phyloP scores from a whole-genome alignment of 106 monocot species.

The Acorus calamus region DNA sequence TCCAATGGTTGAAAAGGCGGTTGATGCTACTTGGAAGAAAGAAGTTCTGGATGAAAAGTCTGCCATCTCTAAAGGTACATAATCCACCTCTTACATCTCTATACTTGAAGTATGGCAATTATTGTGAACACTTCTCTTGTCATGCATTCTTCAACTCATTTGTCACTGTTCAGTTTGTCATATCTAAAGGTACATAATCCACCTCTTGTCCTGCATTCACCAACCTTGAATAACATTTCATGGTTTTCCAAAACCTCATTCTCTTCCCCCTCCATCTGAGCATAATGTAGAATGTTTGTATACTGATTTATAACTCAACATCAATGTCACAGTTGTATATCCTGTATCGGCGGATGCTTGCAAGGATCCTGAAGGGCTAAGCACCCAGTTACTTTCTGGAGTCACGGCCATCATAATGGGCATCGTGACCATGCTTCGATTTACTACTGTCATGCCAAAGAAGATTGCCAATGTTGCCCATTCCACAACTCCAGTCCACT shows the following conservation, averaged over 20 bases:
- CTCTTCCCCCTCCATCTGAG: too few species aligned
- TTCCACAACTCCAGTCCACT: conserved; percentile 3
- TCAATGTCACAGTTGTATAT: too few species aligned
- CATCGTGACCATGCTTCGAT: conserved; percentile 29
- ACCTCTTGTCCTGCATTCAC: too few species aligned
- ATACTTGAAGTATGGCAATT: too few species aligned
- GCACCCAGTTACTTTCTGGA: conserved; percentile 22
- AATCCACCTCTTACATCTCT: too few species aligned
- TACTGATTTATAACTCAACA: too few species aligned
- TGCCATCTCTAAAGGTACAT: background rate
- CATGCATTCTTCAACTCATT: too few species aligned
- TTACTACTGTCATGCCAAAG: conserved; percentile 26
- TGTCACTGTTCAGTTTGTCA: background rate
- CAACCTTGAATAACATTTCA: too few species aligned
- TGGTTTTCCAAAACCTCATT: too few species aligned
- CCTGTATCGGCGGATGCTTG: conserved; percentile 6
- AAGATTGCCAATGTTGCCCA: conserved; percentile 11
- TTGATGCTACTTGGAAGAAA: conserved; percentile 13
- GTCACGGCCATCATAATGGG: conserved; percentile 51
- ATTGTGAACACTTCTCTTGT: too few species aligned
- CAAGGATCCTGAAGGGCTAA: conserved; percentile 14
- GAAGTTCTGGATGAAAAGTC: conserved; percentile 4
- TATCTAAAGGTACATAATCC: background rate
- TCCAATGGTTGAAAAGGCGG: conserved; percentile 18
- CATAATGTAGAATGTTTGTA: too few species aligned